phyloP scores from a whole-genome alignment of 805 yeast species.

The Ogataea nitratoaversa region DNA sequence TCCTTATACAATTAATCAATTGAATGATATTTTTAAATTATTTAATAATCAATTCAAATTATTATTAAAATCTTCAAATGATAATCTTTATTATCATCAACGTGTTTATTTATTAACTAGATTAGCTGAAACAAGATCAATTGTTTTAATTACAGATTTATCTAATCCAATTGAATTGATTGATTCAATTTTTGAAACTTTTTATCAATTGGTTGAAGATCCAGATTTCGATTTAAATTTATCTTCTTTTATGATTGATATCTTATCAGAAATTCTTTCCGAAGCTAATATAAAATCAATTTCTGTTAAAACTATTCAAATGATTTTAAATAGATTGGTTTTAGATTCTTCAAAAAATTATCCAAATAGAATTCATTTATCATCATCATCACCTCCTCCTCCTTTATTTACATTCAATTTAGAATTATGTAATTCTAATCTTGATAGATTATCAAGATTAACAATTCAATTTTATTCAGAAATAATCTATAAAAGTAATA shows the following conservation, averaged over 20 bases:
- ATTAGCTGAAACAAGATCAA: slow-evolving; percentile 70
- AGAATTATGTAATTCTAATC: slow-evolving; percentile 62
- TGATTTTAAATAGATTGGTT: slow-evolving; percentile 65
- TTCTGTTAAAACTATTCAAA: slow-evolving; percentile 54
- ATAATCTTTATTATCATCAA: slow-evolving; percentile 59
- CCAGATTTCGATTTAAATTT: slow-evolving; percentile 46
- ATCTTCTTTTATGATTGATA: slow-evolving; percentile 61
- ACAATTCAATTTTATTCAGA: slow-evolving; percentile 80
- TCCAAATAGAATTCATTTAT: no score
- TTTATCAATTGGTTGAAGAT: slow-evolving; percentile 43
- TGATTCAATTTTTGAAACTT: slow-evolving; percentile 51
- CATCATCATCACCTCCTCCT: slow-evolving; percentile 31
- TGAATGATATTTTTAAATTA: slow-evolving; percentile 61
- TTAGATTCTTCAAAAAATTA: no score
- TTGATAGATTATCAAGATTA: slow-evolving; percentile 70
- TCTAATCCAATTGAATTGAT: slow-evolving; percentile 56
- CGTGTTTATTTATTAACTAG: slow-evolving; percentile 62
- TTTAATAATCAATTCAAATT: slow-evolving; percentile 60
- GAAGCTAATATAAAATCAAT: slow-evolving; percentile 68
- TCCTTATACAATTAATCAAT: slow-evolving; percentile 65
- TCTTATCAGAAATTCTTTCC: slow-evolving; percentile 69
- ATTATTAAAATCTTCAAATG: slow-evolving; percentile 41
- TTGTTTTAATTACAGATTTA: slow-evolving; percentile 70
- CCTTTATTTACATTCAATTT: slow-evolving; percentile 65
- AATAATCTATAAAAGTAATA: slow-evolving; percentile 48